Conservation (phyloP, 225 moss, liverwort and hornwort species). For the Straminergon stramineum region DNA sequence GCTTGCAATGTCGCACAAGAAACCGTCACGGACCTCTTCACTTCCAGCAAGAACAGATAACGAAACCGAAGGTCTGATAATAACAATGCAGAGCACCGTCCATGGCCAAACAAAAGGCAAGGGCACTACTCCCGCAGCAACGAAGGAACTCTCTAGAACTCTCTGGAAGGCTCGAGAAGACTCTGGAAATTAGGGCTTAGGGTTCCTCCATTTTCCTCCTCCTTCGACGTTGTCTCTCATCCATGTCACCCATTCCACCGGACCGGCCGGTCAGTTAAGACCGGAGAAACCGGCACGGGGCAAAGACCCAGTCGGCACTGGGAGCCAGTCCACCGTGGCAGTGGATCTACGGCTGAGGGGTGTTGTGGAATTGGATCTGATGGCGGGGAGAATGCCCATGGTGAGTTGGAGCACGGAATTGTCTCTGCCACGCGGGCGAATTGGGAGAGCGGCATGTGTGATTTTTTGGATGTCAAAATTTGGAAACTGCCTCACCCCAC, state of each 20-base stretch:
- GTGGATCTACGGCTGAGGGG: background rate
- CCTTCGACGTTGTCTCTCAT: background rate
- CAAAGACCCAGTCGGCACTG: background rate
- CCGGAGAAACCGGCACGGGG: constrained; percentile 2
- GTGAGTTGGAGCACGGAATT: background rate
- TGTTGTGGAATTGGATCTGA: background rate
- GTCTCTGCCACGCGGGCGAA: background rate
- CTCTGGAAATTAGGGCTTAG: constrained; percentile 24
- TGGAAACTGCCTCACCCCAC: background rate
- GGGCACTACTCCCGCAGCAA: background rate
- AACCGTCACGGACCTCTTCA: background rate
- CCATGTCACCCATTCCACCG: background rate
- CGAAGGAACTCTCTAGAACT: background rate
- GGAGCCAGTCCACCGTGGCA: background rate
- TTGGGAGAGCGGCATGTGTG: background rate
- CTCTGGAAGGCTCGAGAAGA: constrained; percentile 4
- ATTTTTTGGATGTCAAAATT: background rate
- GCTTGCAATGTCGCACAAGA: background rate
- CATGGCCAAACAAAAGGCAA: background rate
- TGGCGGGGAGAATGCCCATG: background rate
- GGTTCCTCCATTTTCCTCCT: background rate
- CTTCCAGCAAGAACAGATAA: background rate
- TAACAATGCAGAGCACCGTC: constrained; percentile 8
- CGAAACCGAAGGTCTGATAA: background rate
- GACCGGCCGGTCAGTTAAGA: background rate